phyloP scores from a whole-genome alignment of 202 grass and related monocot genomes.

The Thinopyrum obtusiflorum region DNA sequence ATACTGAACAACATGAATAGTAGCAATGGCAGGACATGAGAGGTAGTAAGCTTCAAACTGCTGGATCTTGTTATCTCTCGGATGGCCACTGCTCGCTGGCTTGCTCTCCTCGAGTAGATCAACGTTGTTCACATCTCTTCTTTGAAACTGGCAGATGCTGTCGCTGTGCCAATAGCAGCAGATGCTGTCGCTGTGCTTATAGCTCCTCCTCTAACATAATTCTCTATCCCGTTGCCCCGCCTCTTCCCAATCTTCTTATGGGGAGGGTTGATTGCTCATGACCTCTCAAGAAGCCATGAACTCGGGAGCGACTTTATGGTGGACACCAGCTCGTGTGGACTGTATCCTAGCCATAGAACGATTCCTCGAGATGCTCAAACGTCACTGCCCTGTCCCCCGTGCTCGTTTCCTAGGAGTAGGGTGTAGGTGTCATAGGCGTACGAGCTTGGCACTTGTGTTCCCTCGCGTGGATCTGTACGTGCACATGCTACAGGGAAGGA shows the following conservation, averaged over 20 bases:
- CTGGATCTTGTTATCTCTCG: not conserved
- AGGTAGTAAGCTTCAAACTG: not conserved
- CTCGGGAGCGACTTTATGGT: not conserved
- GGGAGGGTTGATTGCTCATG: constrained; percentile 1
- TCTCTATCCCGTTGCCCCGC: not conserved
- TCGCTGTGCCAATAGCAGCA: not conserved
- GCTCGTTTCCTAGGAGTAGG: no score
- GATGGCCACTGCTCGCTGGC: not conserved
- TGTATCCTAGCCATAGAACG: no score
- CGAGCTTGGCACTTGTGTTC: no score
- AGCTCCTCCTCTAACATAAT: not conserved
- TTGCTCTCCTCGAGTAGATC: not conserved
- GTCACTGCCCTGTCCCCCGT: no score
- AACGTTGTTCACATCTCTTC: not conserved
- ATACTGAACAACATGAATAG: not conserved
- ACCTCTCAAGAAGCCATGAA: not conserved
- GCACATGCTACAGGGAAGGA: no score
- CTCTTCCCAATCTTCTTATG: not conserved
- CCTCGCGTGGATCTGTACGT: no score
- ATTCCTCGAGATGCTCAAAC: no score
- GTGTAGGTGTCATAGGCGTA: no score
- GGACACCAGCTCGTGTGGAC: no score
- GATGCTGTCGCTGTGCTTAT: not conserved
- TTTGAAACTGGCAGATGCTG: not conserved
- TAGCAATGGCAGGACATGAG: not conserved